phyloP scores from a whole-genome alignment of 345 rosid species.

The Dimocarpus longan region DNA sequence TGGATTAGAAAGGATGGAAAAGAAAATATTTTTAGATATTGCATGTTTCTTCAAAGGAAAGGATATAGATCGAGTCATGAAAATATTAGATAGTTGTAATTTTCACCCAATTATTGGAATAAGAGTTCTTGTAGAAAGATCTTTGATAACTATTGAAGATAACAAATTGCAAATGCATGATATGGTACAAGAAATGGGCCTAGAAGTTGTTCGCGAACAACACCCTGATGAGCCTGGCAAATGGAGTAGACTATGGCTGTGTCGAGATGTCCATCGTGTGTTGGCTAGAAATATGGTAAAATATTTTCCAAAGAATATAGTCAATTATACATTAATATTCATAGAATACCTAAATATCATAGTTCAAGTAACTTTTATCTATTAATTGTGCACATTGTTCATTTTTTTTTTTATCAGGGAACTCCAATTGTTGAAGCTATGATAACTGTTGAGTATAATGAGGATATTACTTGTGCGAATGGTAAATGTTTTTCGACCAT shows the following conservation, averaged over 20 bases:
- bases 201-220: slow-evolving; percentile 11
- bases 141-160: slow-evolving; percentile 27
- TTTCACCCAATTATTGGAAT: slow-evolving; percentile 1
- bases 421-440: slow-evolving; percentile 36
- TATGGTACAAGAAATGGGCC: slow-evolving; percentile 26
- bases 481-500: slow-evolving; percentile 28
- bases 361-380: too few relatives aligned
- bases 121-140: slow-evolving; percentile 5
- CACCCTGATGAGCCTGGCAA: slow-evolving; percentile 32
- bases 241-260: slow-evolving; percentile 35
- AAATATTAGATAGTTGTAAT: slow-evolving; percentile 8
- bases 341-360: too few relatives aligned
- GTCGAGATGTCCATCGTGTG: slow-evolving; percentile 29
- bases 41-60: not conserved
- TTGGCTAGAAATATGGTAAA: slow-evolving; percentile 29
- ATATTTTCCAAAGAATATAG: too few relatives aligned
- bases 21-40: not conserved
- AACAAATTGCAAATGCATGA: slow-evolving; percentile 39
- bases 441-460: not conserved
- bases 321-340: too few relatives aligned
- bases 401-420: not conserved
- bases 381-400: too few relatives aligned
- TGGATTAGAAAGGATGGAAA: not conserved
- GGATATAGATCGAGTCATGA: not conserved
- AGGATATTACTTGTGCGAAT: slow-evolving; percentile 11